Evolutionary conservation across 306 rosid species (phyloP), one percentile per base, ranked within the genome.

Genomic region (Rosa lucieae): DNA sequence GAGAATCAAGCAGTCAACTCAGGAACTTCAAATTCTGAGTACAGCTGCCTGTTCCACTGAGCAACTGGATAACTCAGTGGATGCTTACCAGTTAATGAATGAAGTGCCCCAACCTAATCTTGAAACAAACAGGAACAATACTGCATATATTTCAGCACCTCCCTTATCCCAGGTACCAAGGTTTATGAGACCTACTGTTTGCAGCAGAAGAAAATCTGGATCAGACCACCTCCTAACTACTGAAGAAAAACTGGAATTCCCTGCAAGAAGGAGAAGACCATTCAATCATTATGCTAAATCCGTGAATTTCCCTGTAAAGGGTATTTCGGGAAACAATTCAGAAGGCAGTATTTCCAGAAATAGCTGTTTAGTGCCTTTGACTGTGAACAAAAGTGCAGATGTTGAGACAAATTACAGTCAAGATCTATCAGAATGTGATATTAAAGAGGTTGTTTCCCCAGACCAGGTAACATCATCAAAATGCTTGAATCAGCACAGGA

Each of bases 171-270:
- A 51, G 66, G 67, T 67, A 59, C 87, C 87, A 42, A 77, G 87
- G 46, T 84, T 84, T 81, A 84, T 84, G 87, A 84, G 78, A 77
- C 80, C 87, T 17, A 84, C 87, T 20, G 67, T 73, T 59, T 76
- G 82, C 80, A 84, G 82, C 67, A 77, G 74, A 78, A 43, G 71
- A 67, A 84, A 84, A 73, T 73, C 70, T 68, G 87, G 77, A 69
- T n/a, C 9, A 69, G 74, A 77, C 17, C 46, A 49, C 3, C 61
- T 55, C 70, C 65, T 42, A 68, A 69, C 26, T 39, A 58, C 21
- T 6, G 80, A 84, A 59, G 85, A 68, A 46, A 84, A n/a, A 67
- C 61, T 59, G 46, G 42, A 32, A 48, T 15, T 66, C 37, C 56
- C 68, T 56, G 72, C 82, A 53, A 79, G 81, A 76, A 67, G 82